A percentile compares a stretch with the other conserved stretches of the same genome.
Conservation (phyloP, 75 land plant species). For the Selaginella tamariscina region DNA sequence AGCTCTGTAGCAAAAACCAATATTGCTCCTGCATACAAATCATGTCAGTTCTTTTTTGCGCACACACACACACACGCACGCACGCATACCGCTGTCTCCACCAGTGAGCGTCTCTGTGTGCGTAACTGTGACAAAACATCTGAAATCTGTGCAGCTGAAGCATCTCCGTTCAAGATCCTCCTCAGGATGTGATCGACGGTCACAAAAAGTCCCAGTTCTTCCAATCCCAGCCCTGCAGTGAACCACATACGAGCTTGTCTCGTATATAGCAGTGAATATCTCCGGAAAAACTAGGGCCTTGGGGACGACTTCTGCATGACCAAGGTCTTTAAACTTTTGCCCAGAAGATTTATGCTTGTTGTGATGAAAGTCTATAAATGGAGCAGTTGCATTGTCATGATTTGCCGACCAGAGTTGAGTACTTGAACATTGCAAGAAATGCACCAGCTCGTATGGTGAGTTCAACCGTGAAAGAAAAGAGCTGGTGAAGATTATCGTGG, state of each 20-base stretch:
- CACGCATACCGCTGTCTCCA: background rate
- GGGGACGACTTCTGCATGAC: too few species aligned
- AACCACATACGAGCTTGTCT: background rate
- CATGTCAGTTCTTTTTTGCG: too few species aligned
- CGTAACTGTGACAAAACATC: background rate
- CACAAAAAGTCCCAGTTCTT: background rate
- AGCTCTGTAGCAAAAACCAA: background rate
- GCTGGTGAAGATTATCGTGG: too few species aligned
- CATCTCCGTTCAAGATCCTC: background rate
- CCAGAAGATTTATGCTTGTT: too few species aligned
- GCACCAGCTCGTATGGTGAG: too few species aligned
- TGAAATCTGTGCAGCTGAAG: background rate
- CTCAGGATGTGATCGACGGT: background rate
- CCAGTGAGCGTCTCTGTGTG: background rate
- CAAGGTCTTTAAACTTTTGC: too few species aligned
- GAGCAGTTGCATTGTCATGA: too few species aligned
- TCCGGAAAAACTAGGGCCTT: background rate
- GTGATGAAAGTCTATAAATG: too few species aligned
- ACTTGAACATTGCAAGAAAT: too few species aligned
- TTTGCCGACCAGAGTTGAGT: too few species aligned
- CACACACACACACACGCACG: background rate
- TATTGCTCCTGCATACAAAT: background rate
- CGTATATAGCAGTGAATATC: background rate
- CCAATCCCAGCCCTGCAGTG: constrained; percentile 4
- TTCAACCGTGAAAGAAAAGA: too few species aligned